A percentile compares a stretch with the other conserved stretches of the same genome.
Conservation (phyloP, 371 early-diverging fungal genomes). For the Mucor piriformis region DNA sequence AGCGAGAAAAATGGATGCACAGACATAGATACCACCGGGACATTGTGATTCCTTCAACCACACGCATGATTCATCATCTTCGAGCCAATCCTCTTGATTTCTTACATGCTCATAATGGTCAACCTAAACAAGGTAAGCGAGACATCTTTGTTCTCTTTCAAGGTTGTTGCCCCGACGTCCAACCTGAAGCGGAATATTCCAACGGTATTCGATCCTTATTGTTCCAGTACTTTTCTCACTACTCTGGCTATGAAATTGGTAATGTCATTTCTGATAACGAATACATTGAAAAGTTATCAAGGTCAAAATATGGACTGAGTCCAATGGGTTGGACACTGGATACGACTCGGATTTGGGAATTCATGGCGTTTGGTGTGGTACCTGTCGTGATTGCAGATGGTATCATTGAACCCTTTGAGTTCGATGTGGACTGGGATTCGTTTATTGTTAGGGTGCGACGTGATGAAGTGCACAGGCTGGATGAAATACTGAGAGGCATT, state of each 20-base stretch:
- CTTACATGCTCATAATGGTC: constrained; percentile 31
- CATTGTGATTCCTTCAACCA: constrained; percentile 60
- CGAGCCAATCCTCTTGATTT: constrained; percentile 36
- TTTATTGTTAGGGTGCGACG: constrained; percentile 53
- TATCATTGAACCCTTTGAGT: constrained; percentile 58
- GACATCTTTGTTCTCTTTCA: constrained; percentile 55
- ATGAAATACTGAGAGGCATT: constrained; percentile 49
- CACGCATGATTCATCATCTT: constrained; percentile 47
- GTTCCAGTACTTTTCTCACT: constrained; percentile 41
- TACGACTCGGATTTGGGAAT: constrained; percentile 62
- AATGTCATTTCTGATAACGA: constrained; percentile 38
- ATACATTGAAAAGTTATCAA: constrained; percentile 44
- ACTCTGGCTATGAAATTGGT: constrained; percentile 53
- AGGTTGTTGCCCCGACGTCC: constrained; percentile 47
- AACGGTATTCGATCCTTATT: constrained; percentile 57
- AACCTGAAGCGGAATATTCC: constrained; percentile 51
- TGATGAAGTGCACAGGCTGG: constrained; percentile 55
- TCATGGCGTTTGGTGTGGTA: constrained; percentile 61
- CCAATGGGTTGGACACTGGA: constrained; percentile 63
- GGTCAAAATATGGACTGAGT: constrained; percentile 54
- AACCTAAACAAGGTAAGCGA: constrained; percentile 39
- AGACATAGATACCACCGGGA: constrained; percentile 51
- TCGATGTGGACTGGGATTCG: constrained; percentile 61
- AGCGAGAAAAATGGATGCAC: constrained; percentile 41
- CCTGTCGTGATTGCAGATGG: constrained; percentile 63